Conservation (phyloP, 768 basidiomycete genomes). For the Lyophyllum shimeji region DNA sequence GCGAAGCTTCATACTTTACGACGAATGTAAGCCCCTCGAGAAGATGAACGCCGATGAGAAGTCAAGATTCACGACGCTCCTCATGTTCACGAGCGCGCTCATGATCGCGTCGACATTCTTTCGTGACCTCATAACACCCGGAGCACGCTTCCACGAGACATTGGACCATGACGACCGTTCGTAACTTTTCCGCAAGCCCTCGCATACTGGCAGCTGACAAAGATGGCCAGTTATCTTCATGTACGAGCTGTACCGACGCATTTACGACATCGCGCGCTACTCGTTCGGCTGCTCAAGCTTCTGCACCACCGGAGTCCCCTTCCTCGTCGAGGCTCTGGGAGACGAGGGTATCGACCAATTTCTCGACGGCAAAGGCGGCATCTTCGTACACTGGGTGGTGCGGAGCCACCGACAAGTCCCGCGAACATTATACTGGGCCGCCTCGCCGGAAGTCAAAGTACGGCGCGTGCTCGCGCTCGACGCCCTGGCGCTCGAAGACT, state of each 20-base stretch:
- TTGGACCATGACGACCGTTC: background rate
- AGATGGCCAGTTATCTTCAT: constrained; percentile 14
- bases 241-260: constrained; percentile 14
- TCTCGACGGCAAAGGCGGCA: constrained; percentile 13
- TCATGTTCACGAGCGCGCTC: constrained; percentile 5
- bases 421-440: constrained; percentile 11
- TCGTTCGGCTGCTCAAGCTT: constrained; percentile 14
- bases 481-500: constrained; percentile 10
- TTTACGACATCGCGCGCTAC: constrained; percentile 18
- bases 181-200: background rate
- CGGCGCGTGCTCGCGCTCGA: constrained; percentile 4
- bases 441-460: constrained; percentile 10
- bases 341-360: constrained; percentile 14
- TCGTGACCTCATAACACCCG: constrained; percentile 2
- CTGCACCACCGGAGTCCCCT: constrained; percentile 14
- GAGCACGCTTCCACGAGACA: background rate
- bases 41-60: constrained; percentile 2
- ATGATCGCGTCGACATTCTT: constrained; percentile 15
- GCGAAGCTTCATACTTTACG: constrained; percentile 5
- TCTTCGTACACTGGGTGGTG: constrained; percentile 11
- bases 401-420: background rate
- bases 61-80: background rate
- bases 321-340: constrained; percentile 15
- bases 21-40: background rate
- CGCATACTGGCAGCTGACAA: background rate